Conservation (phyloP, 2,329 filamentous ascomycete species). For the Cordyceps militaris region DNA sequence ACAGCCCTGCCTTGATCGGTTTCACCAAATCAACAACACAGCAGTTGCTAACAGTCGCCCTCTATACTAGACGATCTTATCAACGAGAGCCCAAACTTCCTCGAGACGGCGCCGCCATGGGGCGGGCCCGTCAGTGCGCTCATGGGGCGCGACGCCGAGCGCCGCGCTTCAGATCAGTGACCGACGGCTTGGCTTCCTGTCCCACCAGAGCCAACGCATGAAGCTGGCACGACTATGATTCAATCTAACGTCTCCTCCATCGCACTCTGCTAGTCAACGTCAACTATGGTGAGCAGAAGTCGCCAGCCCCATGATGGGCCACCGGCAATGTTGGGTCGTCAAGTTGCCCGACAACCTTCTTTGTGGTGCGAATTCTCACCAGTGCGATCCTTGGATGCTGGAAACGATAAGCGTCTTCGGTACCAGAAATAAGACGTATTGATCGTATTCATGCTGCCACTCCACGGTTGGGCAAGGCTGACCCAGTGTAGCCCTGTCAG, state of each 20-base stretch:
- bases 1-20: background rate
- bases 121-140: no score
- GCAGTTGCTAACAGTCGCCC: background rate
- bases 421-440: background rate
- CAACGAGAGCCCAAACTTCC: no score
- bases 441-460: background rate
- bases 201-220: background rate
- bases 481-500: background rate
- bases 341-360: no score
- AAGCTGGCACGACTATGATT: background rate
- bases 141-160: background rate
- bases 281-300: no score
- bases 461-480: background rate
- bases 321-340: no score
- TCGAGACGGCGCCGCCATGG: no score
- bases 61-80: background rate
- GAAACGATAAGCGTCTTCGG: background rate
- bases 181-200: background rate
- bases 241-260: no score
- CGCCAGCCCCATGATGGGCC: no score
- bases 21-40: background rate
- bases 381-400: no score
- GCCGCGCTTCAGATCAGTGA: background rate
- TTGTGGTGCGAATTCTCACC: no score
- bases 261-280: no score